Evolutionary conservation across 345 rosid genomes (phyloP).

Genomic region (Moricandia arvensis): DNA sequence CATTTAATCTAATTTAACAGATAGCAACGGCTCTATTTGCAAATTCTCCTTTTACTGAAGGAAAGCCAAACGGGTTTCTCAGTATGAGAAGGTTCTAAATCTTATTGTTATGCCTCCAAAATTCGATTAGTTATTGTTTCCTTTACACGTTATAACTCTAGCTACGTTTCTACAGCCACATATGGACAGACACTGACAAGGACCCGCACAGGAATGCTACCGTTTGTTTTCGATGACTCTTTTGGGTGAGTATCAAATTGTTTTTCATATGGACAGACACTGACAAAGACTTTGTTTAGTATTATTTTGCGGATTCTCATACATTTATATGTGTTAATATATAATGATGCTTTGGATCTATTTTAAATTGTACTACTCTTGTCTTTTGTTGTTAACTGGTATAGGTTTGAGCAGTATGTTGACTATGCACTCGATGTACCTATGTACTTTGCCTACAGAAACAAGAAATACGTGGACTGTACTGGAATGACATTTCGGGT

Average conservation of each 20-base stretch:
- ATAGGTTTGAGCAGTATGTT: conserved; percentile 98
- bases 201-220: conserved; percentile 92
- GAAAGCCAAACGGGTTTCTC: conserved; percentile 95
- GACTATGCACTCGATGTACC: conserved; percentile 98
- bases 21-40: conserved; percentile 98
- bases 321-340: not conserved
- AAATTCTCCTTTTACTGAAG: conserved; percentile 96
- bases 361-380: not conserved
- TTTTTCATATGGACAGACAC: not conserved
- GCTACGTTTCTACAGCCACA: conserved; percentile 59
- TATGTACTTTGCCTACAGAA: conserved; percentile 92
- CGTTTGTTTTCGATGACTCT: conserved; percentile 86
- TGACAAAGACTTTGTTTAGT: not conserved
- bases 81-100: conserved; percentile 86
- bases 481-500: conserved; percentile 97
- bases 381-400: conserved; percentile 12
- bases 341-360: not conserved
- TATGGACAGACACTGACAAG: conserved; percentile 92
- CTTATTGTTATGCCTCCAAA: not conserved
- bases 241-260: conserved; percentile 66
- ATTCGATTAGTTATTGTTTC: not conserved
- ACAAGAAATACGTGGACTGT: conserved; percentile 84
- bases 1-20: conserved; percentile 49
- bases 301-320: not conserved
- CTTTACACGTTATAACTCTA: conserved; percentile 23